Percentiles rank a stretch among this genome's conserved stretches.
These are phyloP conservation scores for Taphrina pruni DNA, from an alignment of 1,139 yeast species.

Conservation along the genomic window DNA sequence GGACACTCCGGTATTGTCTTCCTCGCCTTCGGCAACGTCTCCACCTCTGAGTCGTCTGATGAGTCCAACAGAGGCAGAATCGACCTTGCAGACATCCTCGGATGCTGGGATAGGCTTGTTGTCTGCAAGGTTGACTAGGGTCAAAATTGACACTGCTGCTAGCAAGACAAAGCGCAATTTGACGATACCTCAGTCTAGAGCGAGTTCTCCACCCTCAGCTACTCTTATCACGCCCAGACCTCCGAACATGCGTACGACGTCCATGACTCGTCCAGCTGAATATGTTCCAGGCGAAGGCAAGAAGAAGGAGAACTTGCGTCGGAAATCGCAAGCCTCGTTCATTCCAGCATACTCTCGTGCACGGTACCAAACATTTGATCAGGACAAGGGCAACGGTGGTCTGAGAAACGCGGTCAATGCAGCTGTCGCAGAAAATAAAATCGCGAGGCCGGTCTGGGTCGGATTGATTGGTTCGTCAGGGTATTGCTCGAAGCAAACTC, in stretches of 20 bases:
- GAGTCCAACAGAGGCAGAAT: slow-evolving; percentile 1
- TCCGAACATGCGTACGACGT: slow-evolving; percentile 11
- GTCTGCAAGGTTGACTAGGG: slow-evolving; percentile 18
- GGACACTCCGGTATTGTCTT: slow-evolving; percentile 13
- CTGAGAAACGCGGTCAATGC: slow-evolving; percentile 80
- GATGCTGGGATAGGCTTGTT: slow-evolving; percentile 10
- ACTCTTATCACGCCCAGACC: slow-evolving; percentile 31
- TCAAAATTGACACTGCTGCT: slow-evolving; percentile 9
- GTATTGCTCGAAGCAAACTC: not conserved
- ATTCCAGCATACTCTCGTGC: slow-evolving; percentile 62
- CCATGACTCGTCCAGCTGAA: slow-evolving; percentile 36
- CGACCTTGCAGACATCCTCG: not conserved
- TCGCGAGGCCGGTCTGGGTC: slow-evolving; percentile 69
- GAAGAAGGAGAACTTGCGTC: slow-evolving; percentile 23
- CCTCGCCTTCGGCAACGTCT: slow-evolving; percentile 4
- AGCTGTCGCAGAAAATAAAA: slow-evolving; percentile 59
- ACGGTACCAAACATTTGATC: slow-evolving; percentile 74
- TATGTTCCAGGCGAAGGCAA: slow-evolving; percentile 20
- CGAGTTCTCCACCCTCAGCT: slow-evolving; percentile 40
- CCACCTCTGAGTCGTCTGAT: not conserved
- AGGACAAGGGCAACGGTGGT: slow-evolving; percentile 86
- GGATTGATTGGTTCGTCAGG: slow-evolving; percentile 55
- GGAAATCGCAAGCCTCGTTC: slow-evolving; percentile 12
- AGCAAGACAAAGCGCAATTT: slow-evolving; percentile 11
- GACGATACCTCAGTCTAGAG: slow-evolving; percentile 41